Base-by-base conservation (phyloP, 345 rosid species). In the Heritiera fomes region DNA sequence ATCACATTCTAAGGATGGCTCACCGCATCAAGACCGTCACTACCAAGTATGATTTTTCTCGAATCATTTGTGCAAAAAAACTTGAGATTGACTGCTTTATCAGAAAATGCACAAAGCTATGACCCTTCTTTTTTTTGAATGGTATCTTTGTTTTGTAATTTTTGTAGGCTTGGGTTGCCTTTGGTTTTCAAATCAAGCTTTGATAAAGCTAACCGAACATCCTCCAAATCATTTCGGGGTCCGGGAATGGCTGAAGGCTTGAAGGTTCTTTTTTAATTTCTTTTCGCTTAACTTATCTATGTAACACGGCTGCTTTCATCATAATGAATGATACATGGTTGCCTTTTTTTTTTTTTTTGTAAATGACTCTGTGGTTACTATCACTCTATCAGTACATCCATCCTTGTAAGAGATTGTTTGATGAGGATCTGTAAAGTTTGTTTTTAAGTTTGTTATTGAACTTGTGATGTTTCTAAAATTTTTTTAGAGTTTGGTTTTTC, bases 111-210 rank as follows among this genome's bases (percentile, higher is more conserved):
- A 67, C 45, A 41, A 40, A 32, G 7, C 9, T 53, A 14, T 62
- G 8, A 11, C 71, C 50, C 43, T 63, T 75, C 46, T 18, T 78
- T 74, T 74, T 8, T 20, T 17, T 28, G 20, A 70, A 7, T 71
- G 4, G 50, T 15, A 32, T 71, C 58, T 52, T 18, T 3, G 10
- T 53, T 72, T 17, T 72, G 62, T 53, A 13, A 18, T 85, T 67
- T 40, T 79, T 75, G 79, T 86, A 94, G 99, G 82, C 81, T 91
- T 83, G 97, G 97, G n/a, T 82, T 94, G 85, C 98, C 95, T 0
- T 78, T 96, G 81, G 94, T 89, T 78, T 96, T 96, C 85, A 94
- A 96, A 90, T 96, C 98, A 52, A 96, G 98, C 83, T 96, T 96
- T 84, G 99, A 96, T 85, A 96, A 96, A 87, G 98, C 99, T 76